Evolutionary conservation across 2,329 filamentous ascomycete genomes (phyloP).

Genomic region (Aspergillus aculeatus): DNA sequence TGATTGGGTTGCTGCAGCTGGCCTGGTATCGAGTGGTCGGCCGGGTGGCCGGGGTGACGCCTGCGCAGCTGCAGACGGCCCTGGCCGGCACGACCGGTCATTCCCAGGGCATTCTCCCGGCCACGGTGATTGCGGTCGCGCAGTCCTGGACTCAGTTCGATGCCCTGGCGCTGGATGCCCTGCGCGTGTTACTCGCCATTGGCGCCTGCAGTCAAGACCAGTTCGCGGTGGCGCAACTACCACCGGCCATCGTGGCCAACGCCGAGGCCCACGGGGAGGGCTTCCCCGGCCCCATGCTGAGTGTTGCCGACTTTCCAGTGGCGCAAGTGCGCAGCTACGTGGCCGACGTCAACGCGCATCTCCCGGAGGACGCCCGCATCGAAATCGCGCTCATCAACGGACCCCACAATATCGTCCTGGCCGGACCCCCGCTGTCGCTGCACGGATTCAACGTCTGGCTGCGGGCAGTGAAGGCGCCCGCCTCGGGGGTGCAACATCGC

Average conservation of each 20-base stretch:
- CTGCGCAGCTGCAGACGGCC: no score
- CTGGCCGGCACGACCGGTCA: slow-evolving; percentile 24
- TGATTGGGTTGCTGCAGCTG: slow-evolving; percentile 36
- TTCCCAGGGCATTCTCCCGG: slow-evolving; percentile 39
- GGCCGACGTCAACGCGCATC: slow-evolving; percentile 23
- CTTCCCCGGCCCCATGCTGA: slow-evolving; percentile 24
- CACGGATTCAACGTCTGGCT: neutral
- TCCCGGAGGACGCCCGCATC: slow-evolving; percentile 26
- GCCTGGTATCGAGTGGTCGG: no score
- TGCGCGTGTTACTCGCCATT: slow-evolving; percentile 39
- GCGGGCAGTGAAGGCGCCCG: neutral
- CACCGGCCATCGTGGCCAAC: slow-evolving; percentile 18
- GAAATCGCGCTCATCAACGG: slow-evolving; percentile 31
- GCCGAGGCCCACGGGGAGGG: neutral
- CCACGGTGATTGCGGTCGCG: slow-evolving; percentile 31
- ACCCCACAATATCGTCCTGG: slow-evolving; percentile 31
- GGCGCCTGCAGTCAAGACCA: slow-evolving; percentile 29
- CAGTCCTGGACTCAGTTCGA: slow-evolving; percentile 33
- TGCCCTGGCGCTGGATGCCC: slow-evolving; percentile 23
- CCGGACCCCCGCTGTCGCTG: slow-evolving; percentile 29
- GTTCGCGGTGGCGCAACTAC: slow-evolving; percentile 13
- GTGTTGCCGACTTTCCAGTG: slow-evolving; percentile 24
- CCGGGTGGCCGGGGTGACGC: no score
- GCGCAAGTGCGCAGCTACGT: slow-evolving; percentile 21
- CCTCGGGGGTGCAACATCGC: slow-evolving; percentile 14